These are phyloP conservation scores for Ustilago shanxiensis DNA, from an alignment of 1,284 basidiomycete genomes.

Conservation along the genomic window DNA sequence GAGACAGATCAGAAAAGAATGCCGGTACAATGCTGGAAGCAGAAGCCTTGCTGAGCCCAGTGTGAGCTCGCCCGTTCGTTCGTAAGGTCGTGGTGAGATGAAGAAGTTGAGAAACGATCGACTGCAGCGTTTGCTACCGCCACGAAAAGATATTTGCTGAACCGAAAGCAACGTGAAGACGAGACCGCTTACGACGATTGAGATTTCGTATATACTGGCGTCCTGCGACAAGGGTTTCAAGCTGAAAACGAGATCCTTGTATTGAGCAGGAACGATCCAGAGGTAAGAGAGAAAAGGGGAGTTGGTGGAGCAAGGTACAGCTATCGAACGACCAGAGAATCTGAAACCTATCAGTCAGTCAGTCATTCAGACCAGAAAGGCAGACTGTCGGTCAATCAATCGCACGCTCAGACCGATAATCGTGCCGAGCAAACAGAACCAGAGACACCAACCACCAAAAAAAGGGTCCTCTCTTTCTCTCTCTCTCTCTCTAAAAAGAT, in stretches of 20 bases:
- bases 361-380: constrained; percentile 1
- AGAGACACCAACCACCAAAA: too few relatives aligned
- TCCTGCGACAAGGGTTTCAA: constrained; percentile 27
- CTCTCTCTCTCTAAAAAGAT: too few relatives aligned
- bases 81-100: neutral
- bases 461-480: constrained; percentile 12
- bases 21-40: neutral
- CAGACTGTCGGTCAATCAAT: neutral
- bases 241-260: constrained; percentile 16
- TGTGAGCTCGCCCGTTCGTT: neutral
- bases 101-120: neutral
- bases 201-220: constrained; percentile 24
- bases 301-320: neutral
- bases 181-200: neutral
- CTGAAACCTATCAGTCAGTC: constrained; percentile 1
- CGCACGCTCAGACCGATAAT: constrained; percentile 2
- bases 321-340: constrained; percentile 1
- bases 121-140: neutral
- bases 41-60: neutral
- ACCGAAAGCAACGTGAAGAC: neutral
- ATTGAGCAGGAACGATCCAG: constrained; percentile 37
- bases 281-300: neutral
- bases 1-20: neutral
- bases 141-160: neutral
- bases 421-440: constrained; percentile 8